Percentiles rank a stretch among this genome's conserved stretches.
These are phyloP conservation scores for Diaporthe destruens DNA, from an alignment of 2,329 filamentous ascomycete genomes.

Conservation along the genomic window DNA sequence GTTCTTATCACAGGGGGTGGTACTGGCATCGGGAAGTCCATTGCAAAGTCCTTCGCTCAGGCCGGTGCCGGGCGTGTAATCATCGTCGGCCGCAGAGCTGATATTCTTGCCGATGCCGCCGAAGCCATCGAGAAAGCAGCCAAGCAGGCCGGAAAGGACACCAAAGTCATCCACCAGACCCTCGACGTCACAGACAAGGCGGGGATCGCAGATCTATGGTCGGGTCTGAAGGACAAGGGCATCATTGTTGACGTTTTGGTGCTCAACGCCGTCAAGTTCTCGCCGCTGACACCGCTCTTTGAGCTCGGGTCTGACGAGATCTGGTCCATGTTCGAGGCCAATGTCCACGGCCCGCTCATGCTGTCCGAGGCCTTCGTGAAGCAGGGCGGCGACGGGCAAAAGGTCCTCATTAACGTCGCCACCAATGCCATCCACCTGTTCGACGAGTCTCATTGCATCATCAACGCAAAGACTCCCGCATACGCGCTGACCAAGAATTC, in stretches of 20 bases:
- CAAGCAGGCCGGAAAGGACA: conserved; percentile 1
- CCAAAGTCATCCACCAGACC: conserved; percentile 31
- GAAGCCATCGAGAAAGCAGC: conserved; percentile 18
- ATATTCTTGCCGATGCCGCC: conserved; percentile 24
- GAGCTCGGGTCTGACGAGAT: conserved; percentile 40
- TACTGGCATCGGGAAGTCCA: conserved; percentile 40
- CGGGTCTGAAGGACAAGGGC: conserved; percentile 36
- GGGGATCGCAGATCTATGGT: conserved; percentile 29
- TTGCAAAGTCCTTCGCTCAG: conserved; percentile 34
- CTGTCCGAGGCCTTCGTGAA: conserved; percentile 41
- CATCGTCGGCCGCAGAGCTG: conserved; percentile 38
- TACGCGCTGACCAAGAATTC: conserved; percentile 46
- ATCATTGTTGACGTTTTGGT: conserved; percentile 26
- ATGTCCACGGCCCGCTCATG: conserved; percentile 43
- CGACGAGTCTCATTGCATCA: conserved; percentile 43
- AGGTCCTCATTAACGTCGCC: conserved; percentile 34
- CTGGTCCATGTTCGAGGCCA: conserved; percentile 43
- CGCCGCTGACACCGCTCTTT: conserved; percentile 25
- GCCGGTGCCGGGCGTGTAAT: conserved; percentile 31
- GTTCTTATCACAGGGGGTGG: conserved; percentile 41
- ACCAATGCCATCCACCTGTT: conserved; percentile 41
- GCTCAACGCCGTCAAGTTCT: conserved; percentile 37
- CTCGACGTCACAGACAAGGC: conserved; percentile 38
- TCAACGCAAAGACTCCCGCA: neutral
- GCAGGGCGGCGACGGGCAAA: conserved; percentile 36